phyloP scores from a whole-genome alignment of 2,329 filamentous ascomycete species.

The Fragosphaeria purpurea region DNA sequence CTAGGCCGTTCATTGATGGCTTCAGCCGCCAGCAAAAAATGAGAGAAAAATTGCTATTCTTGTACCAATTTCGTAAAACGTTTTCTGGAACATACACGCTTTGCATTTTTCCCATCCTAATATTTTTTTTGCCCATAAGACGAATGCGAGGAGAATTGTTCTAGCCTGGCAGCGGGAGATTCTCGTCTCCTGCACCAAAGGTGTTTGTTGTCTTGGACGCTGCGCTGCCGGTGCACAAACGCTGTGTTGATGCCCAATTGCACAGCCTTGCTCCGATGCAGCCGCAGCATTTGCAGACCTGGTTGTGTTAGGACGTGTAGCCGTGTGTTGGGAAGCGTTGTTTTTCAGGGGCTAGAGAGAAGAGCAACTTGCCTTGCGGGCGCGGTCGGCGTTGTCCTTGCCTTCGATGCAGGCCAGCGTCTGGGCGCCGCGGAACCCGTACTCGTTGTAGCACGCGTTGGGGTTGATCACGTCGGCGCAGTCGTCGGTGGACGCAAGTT shows the following conservation, averaged over 20 bases:
- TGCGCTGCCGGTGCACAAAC: not conserved
- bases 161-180: no score
- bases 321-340: not conserved
- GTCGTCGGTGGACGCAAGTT: conserved; percentile 25
- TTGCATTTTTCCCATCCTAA: no score
- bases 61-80: no score
- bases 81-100: no score
- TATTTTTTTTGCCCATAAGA: no score
- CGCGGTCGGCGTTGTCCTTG: conserved; percentile 21
- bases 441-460: conserved; percentile 31
- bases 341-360: not conserved
- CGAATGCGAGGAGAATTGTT: no score
- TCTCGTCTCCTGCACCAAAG: no score
- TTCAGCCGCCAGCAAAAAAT: no score
- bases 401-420: conserved; percentile 28
- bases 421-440: conserved; percentile 22
- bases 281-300: conserved; percentile 28
- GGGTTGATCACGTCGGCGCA: conserved; percentile 30
- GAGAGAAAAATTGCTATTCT: no score
- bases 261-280: conserved; percentile 27
- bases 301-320: not conserved
- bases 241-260: conserved; percentile 23
- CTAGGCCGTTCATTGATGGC: no score
- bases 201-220: not conserved
- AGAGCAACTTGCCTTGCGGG: conserved; percentile 20